Conservation (phyloP, 768 basidiomycete species). For the Phanerodontia chrysosporium region DNA sequence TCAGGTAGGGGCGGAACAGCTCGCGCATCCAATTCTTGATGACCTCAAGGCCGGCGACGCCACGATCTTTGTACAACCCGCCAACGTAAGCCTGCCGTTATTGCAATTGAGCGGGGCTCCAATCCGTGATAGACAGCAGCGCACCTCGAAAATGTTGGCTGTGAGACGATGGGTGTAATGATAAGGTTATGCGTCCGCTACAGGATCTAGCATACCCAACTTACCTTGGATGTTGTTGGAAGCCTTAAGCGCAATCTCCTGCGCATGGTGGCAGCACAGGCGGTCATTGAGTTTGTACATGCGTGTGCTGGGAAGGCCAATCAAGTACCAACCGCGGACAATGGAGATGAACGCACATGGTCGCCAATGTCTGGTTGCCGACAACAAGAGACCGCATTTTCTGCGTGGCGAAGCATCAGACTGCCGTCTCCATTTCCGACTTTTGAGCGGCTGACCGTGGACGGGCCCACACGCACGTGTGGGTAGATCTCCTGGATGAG, state of each 20-base stretch:
- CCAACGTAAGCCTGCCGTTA: slow-evolving; percentile 64
- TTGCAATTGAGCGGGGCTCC: background rate
- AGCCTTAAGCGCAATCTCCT: slow-evolving; percentile 64
- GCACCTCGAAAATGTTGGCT: slow-evolving; percentile 82
- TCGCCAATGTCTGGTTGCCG: slow-evolving; percentile 67
- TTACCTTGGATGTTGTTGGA: slow-evolving; percentile 72
- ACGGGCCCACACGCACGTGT: slow-evolving; percentile 69
- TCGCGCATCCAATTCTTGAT: slow-evolving; percentile 56
- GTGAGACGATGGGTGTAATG: slow-evolving; percentile 1
- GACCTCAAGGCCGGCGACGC: slow-evolving; percentile 35
- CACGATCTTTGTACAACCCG: slow-evolving; percentile 71
- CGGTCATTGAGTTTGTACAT: slow-evolving; percentile 59
- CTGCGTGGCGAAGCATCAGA: slow-evolving; percentile 31
- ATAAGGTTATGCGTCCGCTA: background rate
- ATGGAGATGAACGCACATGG: slow-evolving; percentile 43
- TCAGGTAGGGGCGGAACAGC: slow-evolving; percentile 61
- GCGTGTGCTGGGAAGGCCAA: slow-evolving; percentile 42
- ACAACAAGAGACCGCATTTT: slow-evolving; percentile 78
- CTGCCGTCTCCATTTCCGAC: background rate
- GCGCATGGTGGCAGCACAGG: slow-evolving; percentile 65
- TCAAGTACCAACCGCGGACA: background rate
- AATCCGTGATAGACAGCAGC: background rate
- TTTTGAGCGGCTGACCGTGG: slow-evolving; percentile 47
- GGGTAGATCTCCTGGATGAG: slow-evolving; percentile 65
- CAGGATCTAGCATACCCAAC: slow-evolving; percentile 11